A percentile compares a stretch with the other conserved stretches of the same genome.
phyloP scores from a whole-genome alignment of 805 yeast species.

The Myxozyma nipponensis region DNA sequence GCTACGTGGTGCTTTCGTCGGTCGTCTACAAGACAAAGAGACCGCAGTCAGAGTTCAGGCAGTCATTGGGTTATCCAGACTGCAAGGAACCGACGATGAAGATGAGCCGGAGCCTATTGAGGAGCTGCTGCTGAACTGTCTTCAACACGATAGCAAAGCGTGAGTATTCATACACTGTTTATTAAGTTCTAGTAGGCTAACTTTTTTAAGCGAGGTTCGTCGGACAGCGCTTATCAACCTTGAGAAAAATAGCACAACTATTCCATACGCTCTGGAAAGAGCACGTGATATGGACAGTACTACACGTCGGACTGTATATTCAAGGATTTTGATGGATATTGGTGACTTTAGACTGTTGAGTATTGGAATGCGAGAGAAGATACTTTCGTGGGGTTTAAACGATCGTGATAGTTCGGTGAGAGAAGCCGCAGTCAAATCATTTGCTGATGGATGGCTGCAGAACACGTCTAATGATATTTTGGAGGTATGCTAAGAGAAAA shows the following conservation, averaged over 20 bases:
- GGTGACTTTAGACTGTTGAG: conserved; percentile 58
- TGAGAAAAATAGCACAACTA: conserved; percentile 50
- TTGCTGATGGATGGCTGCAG: conserved; percentile 69
- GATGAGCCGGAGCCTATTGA: conserved; percentile 43
- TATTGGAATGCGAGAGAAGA: conserved; percentile 54
- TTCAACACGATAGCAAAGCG: conserved; percentile 71
- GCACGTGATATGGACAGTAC: conserved; percentile 74
- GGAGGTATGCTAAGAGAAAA: conserved; percentile 42
- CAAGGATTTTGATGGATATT: conserved; percentile 62
- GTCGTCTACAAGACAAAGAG: conserved; percentile 65
- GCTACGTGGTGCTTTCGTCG: conserved; percentile 56
- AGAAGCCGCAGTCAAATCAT: conserved; percentile 65
- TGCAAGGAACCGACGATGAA: conserved; percentile 56
- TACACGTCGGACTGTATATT: conserved; percentile 69
- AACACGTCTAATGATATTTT: conserved; percentile 64
- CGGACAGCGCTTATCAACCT: conserved; percentile 76
- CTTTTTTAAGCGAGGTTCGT: conserved; percentile 62
- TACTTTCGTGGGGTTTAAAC: conserved; percentile 78
- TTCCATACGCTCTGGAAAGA: conserved; percentile 64
- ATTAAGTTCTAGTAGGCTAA: neutral
- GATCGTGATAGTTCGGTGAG: conserved; percentile 78
- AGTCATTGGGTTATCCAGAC: conserved; percentile 68
- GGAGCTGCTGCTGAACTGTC: conserved; percentile 46
- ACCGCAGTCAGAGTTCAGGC: conserved; percentile 79
- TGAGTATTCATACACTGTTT: conserved; percentile 2